Base-by-base conservation (phyloP, 1,284 basidiomycete genomes). In the Rhodotorula sp. region DNA sequence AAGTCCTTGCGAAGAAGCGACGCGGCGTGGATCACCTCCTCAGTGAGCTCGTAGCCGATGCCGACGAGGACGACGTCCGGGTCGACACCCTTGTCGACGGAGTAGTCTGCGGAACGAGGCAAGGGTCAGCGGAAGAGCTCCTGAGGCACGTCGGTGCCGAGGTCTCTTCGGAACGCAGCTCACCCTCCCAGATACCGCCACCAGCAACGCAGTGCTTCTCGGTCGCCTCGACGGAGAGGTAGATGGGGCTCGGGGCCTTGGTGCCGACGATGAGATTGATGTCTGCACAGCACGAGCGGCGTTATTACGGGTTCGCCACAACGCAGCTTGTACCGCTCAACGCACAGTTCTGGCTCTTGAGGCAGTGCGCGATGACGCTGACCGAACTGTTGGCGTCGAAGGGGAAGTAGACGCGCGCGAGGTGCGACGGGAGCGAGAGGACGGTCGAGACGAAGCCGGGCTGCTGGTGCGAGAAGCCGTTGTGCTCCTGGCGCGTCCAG, bases 321-420 rank as follows among this genome's bases (percentile, higher is more conserved):
- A 48, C 9, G 9, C n/a, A n/a, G 23, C n/a, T 17, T 12, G 14
- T 17, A 4, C 19, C 13, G 23, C 4, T 14, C 4, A 42, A 25
- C 58, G 25, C 2, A 60, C 58, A 93, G 82, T 92, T 90, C 84
- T 90, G 91, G 45, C 91, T 88, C 60, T 89, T 83, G 73, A 95
- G 81, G 77, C 90, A 92, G 81, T 95, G 93, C 7, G 89, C 87
- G 68, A 93, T 85, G 34, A 82, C 83, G 55, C 89, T 90, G 69
- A 93, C 82, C 82, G 90, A 88, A 77, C 90, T 90, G 81, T 95
- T 94, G 49, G 90, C 89, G 79, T 95, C 93, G n/a, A 92, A 90
- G 16, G 93, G 92, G 49, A 95, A 85, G 81, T 94, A 95, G 53
- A 95, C 90, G 21, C 93, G 87, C 1, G 90, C 90, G 61, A 89